Base-by-base conservation (phyloP, 139 green algal species). In the Chlamydomonas schloesseri region DNA sequence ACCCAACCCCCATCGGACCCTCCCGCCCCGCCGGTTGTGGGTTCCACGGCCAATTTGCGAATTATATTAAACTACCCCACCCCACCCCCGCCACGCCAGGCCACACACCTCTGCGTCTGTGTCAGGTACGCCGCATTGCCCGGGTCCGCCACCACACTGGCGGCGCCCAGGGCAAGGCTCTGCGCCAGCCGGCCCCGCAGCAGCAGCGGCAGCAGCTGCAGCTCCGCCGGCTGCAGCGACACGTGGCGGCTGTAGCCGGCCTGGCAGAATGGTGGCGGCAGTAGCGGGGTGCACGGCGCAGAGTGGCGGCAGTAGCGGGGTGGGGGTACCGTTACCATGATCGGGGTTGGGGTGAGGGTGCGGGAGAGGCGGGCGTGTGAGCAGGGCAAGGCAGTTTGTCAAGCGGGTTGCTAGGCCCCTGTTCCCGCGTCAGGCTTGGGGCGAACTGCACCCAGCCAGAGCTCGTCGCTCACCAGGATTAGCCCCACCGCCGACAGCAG, bases 81-180 rank as follows among this genome's bases (percentile, higher is more conserved):
- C 34, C 28, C 62, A 31, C 62, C 3, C 62, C 26, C 28, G 20
- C 15, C 28, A 31, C 62, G 3, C 62, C 34, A 34, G 8, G 20
- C 62, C 62, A 18, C 33, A 14, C 64, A 85, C 79, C 33, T 76
- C 50, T 85, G 79, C 3, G 79, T 85, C 15, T 33, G 11, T 21
- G 57, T n/a, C 46, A 85, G 79, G 67, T 85, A 85, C 2, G 8
- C 79, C 5, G 67, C 79, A 24, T 85, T 85, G 47, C 65, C 65
- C 79, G 79, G 79, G 79, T 85, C 79, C 9, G 47, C 46, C 31
- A 21, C n/a, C 47, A 69, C 79, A 3, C 42, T 67, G n/a, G 64
- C 79, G 13, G 79, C 79, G n/a, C 79, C 79, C 47, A 85, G 65
- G 23, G 79, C 33, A 31, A 85, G 79, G 79, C 79, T 85, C 79